Base-by-base conservation (phyloP, 176 grass and related monocot species). In the Alopecurus myosuroides region DNA sequence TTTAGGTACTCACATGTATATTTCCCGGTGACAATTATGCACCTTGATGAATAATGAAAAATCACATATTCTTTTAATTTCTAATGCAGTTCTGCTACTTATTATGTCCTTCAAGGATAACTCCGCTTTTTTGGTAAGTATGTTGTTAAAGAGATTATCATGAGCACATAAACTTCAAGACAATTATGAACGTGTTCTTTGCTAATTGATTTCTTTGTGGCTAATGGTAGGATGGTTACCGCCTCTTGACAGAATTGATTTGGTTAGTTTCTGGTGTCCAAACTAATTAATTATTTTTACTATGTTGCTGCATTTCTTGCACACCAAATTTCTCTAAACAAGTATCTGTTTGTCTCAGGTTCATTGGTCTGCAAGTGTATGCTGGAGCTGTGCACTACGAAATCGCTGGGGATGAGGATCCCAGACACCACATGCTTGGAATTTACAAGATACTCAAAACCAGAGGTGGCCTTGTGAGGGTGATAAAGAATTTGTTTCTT, bases 31-130 rank as follows among this genome's bases (percentile, higher is more conserved):
- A 22, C 20, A 23, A 23, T 41, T 70, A 23, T 70, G 66, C 20
- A 75, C 72, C 45, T 34, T 75, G 18, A 22, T 75, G 26, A 30
- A 51, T 19, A 10, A 34, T 74, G 9, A 51, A 19, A 19, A 3
- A 11, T 76, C 28, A 55, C 29, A 53, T 12, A 5, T 39, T 36
- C 9, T 19, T 22, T 77, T 56, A 19, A 48, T 37, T 56, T 22
- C 33, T 31, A 77, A 25, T 77, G 50, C 49, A 56, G 50, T 35
- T 35, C 9, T 77, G 5, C 35, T 35, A 52, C 19, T 77, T 77
- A 53, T 77, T 37, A 23, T 77, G 74, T 77, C 30, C 9, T 77
- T 56, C 74, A 77, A 77, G 50, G 50, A 53, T 56, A 77, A 55
- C 31, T 37, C 2, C 0, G 19, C 31, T 36, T 77, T 77, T 28